Conservation (phyloP, 75 land plant genomes). For the Larix kaempferi region DNA sequence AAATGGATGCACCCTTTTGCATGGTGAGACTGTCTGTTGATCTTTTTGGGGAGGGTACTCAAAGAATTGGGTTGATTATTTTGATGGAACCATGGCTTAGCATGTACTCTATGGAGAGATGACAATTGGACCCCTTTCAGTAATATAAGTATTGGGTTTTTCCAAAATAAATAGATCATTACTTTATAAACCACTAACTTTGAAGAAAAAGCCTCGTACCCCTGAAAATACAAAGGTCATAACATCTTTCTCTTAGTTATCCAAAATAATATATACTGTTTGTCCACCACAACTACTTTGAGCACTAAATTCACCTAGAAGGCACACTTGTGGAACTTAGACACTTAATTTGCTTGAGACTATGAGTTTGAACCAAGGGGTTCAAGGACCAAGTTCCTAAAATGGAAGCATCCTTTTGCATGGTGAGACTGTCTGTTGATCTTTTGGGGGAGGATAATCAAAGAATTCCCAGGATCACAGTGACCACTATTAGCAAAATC, state of each 20-base stretch:
- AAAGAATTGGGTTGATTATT: too few species aligned
- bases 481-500: too few species aligned
- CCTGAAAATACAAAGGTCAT: neutral
- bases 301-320: neutral
- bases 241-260: neutral
- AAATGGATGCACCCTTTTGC: neutral
- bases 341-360: neutral
- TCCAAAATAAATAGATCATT: too few species aligned
- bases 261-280: neutral
- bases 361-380: neutral
- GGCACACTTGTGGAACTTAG: neutral
- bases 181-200: too few species aligned
- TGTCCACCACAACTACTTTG: neutral
- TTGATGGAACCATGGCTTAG: too few species aligned
- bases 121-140: too few species aligned
- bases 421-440: neutral
- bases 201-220: neutral
- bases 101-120: too few species aligned
- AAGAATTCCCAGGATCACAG: too few species aligned
- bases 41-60: too few species aligned
- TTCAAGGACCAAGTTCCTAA: neutral
- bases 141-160: too few species aligned
- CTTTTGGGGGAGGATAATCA: too few species aligned
- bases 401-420: neutral
- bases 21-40: neutral